Percentiles rank a stretch among this genome's conserved stretches.
phyloP scores from a whole-genome alignment of 306 rosid species.

The Castanea sativa region DNA sequence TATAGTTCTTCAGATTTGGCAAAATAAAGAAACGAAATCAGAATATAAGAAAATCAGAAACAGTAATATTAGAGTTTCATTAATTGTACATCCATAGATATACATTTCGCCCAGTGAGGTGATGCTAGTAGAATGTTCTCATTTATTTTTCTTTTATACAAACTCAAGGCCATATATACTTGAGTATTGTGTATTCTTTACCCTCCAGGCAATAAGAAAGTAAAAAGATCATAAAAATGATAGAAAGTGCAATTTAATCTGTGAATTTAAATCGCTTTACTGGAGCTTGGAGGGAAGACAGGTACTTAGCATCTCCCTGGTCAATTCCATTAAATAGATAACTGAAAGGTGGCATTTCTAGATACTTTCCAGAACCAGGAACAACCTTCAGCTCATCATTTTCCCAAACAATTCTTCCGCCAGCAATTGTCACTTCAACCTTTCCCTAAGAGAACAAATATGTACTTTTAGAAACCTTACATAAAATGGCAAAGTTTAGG shows the following conservation, averaged over 20 bases:
- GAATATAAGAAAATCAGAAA: not conserved
- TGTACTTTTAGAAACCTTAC: constrained; percentile 7
- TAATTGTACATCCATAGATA: not conserved
- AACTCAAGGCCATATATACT: not conserved
- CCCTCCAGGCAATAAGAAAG: not conserved
- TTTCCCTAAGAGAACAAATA: constrained; percentile 60
- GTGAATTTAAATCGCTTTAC: constrained; percentile 49
- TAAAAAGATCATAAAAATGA: not conserved
- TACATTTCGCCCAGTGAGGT: not conserved
- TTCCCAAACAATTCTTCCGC: constrained; percentile 95
- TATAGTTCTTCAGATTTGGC: not conserved
- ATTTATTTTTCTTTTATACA: not conserved
- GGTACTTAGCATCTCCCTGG: constrained; percentile 59
- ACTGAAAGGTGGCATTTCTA: constrained; percentile 64
- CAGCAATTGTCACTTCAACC: constrained; percentile 83
- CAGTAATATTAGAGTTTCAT: constrained; percentile 1
- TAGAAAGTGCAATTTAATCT: constrained; percentile 18
- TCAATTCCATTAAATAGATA: constrained; percentile 68
- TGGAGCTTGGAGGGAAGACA: constrained; percentile 71
- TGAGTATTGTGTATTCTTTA: not conserved
- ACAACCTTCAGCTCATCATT: constrained; percentile 66
- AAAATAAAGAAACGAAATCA: not conserved
- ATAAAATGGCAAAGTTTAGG: constrained; percentile 1
- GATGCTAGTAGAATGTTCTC: not conserved
- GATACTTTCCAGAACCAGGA: constrained; percentile 77